A percentile compares a stretch with the other conserved stretches of the same genome.
Evolutionary conservation across 1,284 basidiomycete genomes (phyloP).

Genomic region (Melampsora americana): DNA sequence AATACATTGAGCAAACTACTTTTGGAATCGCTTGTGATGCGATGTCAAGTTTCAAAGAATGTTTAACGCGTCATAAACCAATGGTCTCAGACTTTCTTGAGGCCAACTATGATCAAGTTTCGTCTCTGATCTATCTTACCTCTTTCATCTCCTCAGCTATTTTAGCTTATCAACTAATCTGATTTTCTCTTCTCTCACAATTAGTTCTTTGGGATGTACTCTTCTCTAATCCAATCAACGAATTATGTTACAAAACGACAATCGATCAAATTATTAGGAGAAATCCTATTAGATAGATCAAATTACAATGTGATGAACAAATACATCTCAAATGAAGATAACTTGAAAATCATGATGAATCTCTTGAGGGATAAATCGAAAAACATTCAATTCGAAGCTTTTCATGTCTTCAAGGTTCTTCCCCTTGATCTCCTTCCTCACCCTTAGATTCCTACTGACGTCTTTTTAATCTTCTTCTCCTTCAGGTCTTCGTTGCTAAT

Average conservation of each 20-base stretch:
- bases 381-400: constrained; percentile 99
- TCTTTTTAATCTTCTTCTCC: not conserved
- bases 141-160: not conserved
- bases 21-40: constrained; percentile 98
- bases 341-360: constrained; percentile 99
- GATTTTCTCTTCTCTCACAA: not conserved
- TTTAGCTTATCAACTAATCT: not conserved
- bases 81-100: constrained; percentile 97
- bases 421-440: constrained; percentile 7
- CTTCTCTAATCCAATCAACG: constrained; percentile 79
- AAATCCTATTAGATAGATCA: constrained; percentile 92
- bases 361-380: constrained; percentile 92
- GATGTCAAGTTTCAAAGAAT: constrained; percentile 82
- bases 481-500: constrained; percentile 93
- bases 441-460: not conserved
- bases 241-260: constrained; percentile 99
- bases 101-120: constrained; percentile 87
- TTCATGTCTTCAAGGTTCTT: constrained; percentile 96
- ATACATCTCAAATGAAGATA: constrained; percentile 80
- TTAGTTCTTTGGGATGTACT: constrained; percentile 93
- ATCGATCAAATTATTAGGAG: constrained; percentile 93
- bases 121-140: constrained; percentile 50
- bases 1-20: constrained; percentile 95
- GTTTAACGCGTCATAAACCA: constrained; percentile 83
- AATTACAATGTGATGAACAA: constrained; percentile 98